Evolutionary conservation across 208 protist genomes (phyloP).

Genomic region (Trypanosoma platydactyli): DNA sequence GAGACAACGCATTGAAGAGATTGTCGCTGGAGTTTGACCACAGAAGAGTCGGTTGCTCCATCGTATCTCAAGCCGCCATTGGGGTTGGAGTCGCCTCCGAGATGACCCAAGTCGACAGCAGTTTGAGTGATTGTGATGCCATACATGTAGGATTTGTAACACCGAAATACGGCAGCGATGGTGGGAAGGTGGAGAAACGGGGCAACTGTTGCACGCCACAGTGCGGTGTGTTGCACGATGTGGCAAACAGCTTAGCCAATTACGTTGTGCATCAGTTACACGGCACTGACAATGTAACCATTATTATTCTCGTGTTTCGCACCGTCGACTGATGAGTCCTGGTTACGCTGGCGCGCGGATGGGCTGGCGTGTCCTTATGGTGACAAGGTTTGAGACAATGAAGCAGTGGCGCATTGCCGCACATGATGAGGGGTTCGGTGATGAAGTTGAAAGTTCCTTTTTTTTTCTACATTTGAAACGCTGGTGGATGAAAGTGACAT

Average conservation of each 20-base stretch:
- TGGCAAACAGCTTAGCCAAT: slow-evolving; percentile 33
- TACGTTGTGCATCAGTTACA: slow-evolving; percentile 39
- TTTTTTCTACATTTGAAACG: too few species aligned
- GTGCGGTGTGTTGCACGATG: slow-evolving; percentile 14
- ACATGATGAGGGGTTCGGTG: too few species aligned
- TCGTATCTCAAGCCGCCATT: too few species aligned
- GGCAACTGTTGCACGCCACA: not conserved
- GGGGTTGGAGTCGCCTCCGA: not conserved
- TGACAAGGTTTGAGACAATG: too few species aligned
- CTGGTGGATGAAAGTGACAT: too few species aligned
- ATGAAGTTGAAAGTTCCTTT: too few species aligned
- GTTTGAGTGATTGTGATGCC: not conserved
- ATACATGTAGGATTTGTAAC: not conserved
- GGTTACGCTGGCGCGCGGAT: not conserved
- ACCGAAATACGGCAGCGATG: not conserved
- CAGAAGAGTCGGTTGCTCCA: too few species aligned
- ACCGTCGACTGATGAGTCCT: not conserved
- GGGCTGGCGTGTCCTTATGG: too few species aligned
- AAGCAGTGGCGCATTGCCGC: too few species aligned
- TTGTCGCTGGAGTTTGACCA: too few species aligned
- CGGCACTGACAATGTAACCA: slow-evolving; percentile 57
- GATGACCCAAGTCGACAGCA: not conserved
- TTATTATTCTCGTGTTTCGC: slow-evolving; percentile 45
- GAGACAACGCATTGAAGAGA: too few species aligned
- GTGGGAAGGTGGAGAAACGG: not conserved